These are phyloP conservation scores for Ballota nigra DNA, from an alignment of 257 asterid species.

Conservation along the genomic window DNA sequence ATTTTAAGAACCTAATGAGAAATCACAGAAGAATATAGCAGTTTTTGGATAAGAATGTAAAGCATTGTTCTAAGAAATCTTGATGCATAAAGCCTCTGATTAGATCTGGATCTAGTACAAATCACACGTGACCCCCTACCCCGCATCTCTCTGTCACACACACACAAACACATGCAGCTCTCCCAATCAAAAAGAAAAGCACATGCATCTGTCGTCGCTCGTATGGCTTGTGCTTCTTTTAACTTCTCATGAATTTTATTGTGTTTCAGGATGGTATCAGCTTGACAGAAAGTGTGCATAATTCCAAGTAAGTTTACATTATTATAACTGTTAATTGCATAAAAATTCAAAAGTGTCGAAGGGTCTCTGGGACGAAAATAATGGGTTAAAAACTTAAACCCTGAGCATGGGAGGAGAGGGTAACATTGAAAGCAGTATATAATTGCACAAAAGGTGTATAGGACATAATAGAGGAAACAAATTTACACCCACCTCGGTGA, in stretches of 20 bases:
- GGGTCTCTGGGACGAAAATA: not conserved
- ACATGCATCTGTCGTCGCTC: too few relatives aligned
- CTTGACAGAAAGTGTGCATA: slow-evolving; percentile 68
- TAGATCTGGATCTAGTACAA: too few relatives aligned
- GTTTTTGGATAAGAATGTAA: too few relatives aligned
- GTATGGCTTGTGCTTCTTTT: slow-evolving; percentile 5
- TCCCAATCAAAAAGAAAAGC: too few relatives aligned
- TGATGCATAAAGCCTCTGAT: too few relatives aligned
- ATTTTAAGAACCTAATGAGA: too few relatives aligned
- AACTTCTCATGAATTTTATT: slow-evolving; percentile 14
- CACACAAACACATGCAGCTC: not conserved
- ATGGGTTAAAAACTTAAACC: not conserved
- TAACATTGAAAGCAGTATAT: not conserved
- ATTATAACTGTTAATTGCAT: slow-evolving; percentile 1
- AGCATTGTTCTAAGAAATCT: too few relatives aligned
- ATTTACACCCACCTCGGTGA: too few relatives aligned
- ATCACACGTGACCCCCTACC: not conserved
- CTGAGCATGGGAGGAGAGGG: not conserved
- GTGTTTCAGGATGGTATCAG: slow-evolving; percentile 71
- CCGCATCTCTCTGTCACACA: not conserved
- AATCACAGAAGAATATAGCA: too few relatives aligned
- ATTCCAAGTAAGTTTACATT: slow-evolving; percentile 61
- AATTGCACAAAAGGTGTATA: too few relatives aligned
- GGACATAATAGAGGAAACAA: too few relatives aligned
- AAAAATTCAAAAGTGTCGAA: not conserved